A percentile compares a stretch with the other conserved stretches of the same genome.
phyloP scores from a whole-genome alignment of 768 basidiomycete genomes.

The Boletus rufocinnamomeus region DNA sequence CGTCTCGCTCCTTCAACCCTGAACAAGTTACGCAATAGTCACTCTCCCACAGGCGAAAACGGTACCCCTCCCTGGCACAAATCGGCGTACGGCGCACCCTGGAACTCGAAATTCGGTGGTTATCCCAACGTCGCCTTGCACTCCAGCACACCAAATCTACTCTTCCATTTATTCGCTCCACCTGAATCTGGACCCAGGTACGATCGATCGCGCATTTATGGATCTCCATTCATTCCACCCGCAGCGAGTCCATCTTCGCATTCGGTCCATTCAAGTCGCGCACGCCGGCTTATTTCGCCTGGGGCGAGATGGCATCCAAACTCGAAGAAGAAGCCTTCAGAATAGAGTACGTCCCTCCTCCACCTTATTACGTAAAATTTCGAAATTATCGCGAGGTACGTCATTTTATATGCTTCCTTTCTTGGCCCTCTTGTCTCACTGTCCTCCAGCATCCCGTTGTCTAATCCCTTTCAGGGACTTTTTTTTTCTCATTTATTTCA shows the following conservation, averaged over 20 bases:
- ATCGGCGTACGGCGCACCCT: constrained; percentile 27
- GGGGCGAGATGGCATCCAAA: constrained; percentile 75
- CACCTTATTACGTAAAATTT: constrained; percentile 34
- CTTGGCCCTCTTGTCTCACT: constrained; percentile 27
- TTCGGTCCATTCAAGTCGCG: constrained; percentile 36
- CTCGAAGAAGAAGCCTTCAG: constrained; percentile 73
- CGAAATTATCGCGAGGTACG: constrained; percentile 24
- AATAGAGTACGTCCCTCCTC: constrained; percentile 71
- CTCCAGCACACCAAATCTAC: constrained; percentile 65
- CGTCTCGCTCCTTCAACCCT: constrained; percentile 25
- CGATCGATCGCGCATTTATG: constrained; percentile 16
- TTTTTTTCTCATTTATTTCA: constrained; percentile 32
- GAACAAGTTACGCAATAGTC: constrained; percentile 31
- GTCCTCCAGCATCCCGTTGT: constrained; percentile 15
- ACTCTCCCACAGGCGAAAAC: constrained; percentile 31
- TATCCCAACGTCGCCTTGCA: constrained; percentile 54
- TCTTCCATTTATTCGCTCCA: constrained; percentile 74
- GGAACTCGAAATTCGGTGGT: constrained; percentile 34
- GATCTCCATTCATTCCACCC: constrained; percentile 22
- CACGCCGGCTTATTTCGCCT: constrained; percentile 58
- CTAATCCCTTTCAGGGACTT: constrained; percentile 17
- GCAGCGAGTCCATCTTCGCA: constrained; percentile 41
- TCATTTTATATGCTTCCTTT: constrained; percentile 24
- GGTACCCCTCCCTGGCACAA: constrained; percentile 32
- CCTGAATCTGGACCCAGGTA: constrained; percentile 56